Percentiles rank a stretch among this genome's conserved stretches.
These are phyloP conservation scores for Pseudogymnoascus sp. DNA, from an alignment of 2,329 filamentous ascomycete species.

Conservation along the genomic window DNA sequence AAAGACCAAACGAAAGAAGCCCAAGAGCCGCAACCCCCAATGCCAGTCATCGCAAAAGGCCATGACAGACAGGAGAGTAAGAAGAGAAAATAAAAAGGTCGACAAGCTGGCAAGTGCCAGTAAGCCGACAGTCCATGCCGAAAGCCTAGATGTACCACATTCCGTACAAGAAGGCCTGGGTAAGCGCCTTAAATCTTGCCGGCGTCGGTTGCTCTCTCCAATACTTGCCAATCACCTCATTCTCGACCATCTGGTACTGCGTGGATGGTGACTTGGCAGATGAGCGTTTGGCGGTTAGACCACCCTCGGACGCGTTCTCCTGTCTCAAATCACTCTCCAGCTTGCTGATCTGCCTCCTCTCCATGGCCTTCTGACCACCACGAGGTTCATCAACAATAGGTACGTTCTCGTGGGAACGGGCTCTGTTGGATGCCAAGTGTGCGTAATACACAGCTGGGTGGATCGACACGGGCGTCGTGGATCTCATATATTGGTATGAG, in stretches of 20 bases:
- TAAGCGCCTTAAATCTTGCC: not conserved
- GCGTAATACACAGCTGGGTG: slow-evolving; percentile 91
- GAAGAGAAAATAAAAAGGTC: not conserved
- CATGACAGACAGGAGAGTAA: not conserved
- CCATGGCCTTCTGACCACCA: slow-evolving; percentile 36
- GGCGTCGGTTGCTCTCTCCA: slow-evolving; percentile 7
- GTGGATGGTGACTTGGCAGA: slow-evolving; percentile 23
- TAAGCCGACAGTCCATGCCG: not conserved
- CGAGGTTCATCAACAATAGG: slow-evolving; percentile 39
- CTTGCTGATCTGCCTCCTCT: slow-evolving; percentile 18
- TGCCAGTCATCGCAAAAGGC: not conserved
- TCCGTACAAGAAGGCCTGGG: slow-evolving; percentile 20
- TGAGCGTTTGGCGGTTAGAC: slow-evolving; percentile 16
- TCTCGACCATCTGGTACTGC: slow-evolving; percentile 17
- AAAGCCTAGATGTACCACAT: slow-evolving; percentile 30
- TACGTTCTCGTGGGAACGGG: slow-evolving; percentile 61
- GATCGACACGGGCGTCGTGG: slow-evolving; percentile 81
- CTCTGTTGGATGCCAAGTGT: slow-evolving; percentile 77
- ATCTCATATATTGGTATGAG: slow-evolving; percentile 86
- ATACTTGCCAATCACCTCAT: not conserved
- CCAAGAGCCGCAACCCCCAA: not conserved
- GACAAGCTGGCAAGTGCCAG: not conserved
- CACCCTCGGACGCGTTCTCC: slow-evolving; percentile 19
- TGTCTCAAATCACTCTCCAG: slow-evolving; percentile 10
- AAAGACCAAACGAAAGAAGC: not conserved